These are phyloP conservation scores for Coemansia sp. DNA, from an alignment of 192 early-diverging fungal species.

Conservation along the genomic window DNA sequence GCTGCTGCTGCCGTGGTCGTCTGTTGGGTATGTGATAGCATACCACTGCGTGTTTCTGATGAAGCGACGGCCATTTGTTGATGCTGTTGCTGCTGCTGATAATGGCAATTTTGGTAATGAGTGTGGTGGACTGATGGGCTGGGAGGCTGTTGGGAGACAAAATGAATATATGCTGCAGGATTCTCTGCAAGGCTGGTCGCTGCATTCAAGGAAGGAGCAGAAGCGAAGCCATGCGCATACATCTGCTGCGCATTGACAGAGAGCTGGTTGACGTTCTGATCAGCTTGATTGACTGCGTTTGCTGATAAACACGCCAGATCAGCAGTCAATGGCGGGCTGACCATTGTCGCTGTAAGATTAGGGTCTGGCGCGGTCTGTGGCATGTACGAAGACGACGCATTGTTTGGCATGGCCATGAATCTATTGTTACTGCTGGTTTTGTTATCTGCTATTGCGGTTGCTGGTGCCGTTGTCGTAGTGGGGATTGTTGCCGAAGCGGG, in stretches of 20 bases:
- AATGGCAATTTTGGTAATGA: not conserved
- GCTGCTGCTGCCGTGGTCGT: not conserved
- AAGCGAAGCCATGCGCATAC: not conserved
- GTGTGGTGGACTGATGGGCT: not conserved
- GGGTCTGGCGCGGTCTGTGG: not conserved
- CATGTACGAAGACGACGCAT: not conserved
- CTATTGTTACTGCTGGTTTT: not conserved
- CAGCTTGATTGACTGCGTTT: not conserved
- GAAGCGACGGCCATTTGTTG: slow-evolving; percentile 7
- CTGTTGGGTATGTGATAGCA: not conserved
- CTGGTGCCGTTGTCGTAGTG: not conserved
- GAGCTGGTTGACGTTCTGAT: not conserved
- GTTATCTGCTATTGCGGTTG: not conserved
- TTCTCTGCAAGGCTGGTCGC: not conserved
- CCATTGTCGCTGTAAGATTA: slow-evolving; percentile 1
- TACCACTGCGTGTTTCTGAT: not conserved
- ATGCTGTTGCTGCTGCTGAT: not conserved
- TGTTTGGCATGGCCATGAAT: not conserved
- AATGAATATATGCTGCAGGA: not conserved
- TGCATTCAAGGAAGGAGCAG: not conserved
- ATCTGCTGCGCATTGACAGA: slow-evolving; percentile 8
- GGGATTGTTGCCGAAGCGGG: not conserved
- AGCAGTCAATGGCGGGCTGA: not conserved
- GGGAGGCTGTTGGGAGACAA: slow-evolving; percentile 1
- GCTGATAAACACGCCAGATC: slow-evolving; percentile 1